Base-by-base conservation (phyloP, 2,329 filamentous ascomycete genomes). In the Macroventuria anomochaeta region DNA sequence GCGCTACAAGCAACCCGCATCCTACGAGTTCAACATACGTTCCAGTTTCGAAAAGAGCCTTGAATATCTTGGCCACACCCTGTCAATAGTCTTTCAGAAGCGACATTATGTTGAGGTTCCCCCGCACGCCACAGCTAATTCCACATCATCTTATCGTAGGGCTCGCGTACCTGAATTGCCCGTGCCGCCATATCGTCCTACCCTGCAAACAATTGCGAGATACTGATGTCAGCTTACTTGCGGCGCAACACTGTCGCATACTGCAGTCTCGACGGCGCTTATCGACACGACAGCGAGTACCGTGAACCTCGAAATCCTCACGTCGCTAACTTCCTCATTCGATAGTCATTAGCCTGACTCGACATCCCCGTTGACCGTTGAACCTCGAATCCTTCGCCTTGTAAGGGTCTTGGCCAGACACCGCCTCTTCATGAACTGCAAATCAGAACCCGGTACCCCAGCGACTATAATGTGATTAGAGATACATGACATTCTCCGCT, bases 211-310 rank as follows among this genome's bases (percentile, higher is more conserved):
- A 20, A 20, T 44, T 31, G 29, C 34, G 39, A 47, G 25, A 55
- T 36, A 34, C 36, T 47, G 44, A 53, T 58, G 58, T 57, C 55
- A 61, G 56, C 42, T 49, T 55, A 50, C 42, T 52, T 52, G 53
- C 59, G 57, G 52, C 55, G 48, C 57, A 56, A 42, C 39, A 53
- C 48, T 57, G 59, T 67, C 58, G 53, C 49, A 55, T 62, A 57
- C 59, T 43, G 61, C 61, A 59, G 63, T 51, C 63, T 59, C 53
- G 44, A 54, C 29, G 55, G 63, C 64, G 61, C 64, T 41, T 41
- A 46, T 44, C 28, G 38, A 53, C 26, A 47, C 32, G 39, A 44
- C 34, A 34, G 13, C 25, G 29, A 31, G 38, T n/a, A 34, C 21
- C 13, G n/a, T 48, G 23, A 34, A 38, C 8, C 33, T 44, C 23